A percentile compares a stretch with the other conserved stretches of the same genome.
phyloP scores from a whole-genome alignment of 2,329 filamentous ascomycete species.

The Ophiostoma ips region DNA sequence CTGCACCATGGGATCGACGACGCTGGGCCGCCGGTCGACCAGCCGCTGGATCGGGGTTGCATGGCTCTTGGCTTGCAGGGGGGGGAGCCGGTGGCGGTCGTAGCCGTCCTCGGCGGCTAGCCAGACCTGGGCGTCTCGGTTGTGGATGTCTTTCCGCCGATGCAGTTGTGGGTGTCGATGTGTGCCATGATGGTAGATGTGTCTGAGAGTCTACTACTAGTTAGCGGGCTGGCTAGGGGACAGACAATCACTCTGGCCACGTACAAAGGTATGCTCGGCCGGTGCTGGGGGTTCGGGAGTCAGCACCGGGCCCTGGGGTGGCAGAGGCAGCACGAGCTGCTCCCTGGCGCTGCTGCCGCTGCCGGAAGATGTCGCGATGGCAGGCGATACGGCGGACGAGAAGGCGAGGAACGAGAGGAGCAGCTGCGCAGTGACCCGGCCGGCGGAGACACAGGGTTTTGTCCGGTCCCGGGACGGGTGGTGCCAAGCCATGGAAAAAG shows the following conservation, averaged over 20 bases:
- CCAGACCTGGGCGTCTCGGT: constrained; percentile 46
- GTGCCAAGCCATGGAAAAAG: constrained; percentile 16
- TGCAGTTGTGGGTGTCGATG: constrained; percentile 66
- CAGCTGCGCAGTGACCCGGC: constrained; percentile 48
- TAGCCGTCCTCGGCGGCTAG: constrained; percentile 45
- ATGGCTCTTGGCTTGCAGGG: constrained; percentile 49
- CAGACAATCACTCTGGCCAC: constrained; percentile 9
- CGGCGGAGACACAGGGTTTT: constrained; percentile 37
- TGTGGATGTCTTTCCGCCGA: constrained; percentile 54
- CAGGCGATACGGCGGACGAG: constrained; percentile 23
- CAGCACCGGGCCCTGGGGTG: constrained; percentile 26
- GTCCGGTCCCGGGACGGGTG: constrained; percentile 4
- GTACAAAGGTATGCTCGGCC: constrained; percentile 42
- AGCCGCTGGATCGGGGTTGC: constrained; percentile 64
- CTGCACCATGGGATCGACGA: constrained; percentile 66
- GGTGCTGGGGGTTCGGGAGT: constrained; percentile 31
- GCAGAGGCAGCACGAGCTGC: constrained; percentile 29
- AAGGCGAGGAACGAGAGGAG: constrained; percentile 55
- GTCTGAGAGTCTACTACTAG: constrained; percentile 50
- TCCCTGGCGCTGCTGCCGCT: constrained; percentile 20
- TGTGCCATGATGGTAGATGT: constrained; percentile 87
- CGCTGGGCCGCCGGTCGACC: constrained; percentile 59
- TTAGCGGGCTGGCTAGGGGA: neutral
- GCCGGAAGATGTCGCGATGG: constrained; percentile 20
- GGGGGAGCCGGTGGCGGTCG: constrained; percentile 34